Evolutionary conservation across 495 filamentous ascomycete genomes (phyloP).

Genomic region (Penicillium chermesinum): DNA sequence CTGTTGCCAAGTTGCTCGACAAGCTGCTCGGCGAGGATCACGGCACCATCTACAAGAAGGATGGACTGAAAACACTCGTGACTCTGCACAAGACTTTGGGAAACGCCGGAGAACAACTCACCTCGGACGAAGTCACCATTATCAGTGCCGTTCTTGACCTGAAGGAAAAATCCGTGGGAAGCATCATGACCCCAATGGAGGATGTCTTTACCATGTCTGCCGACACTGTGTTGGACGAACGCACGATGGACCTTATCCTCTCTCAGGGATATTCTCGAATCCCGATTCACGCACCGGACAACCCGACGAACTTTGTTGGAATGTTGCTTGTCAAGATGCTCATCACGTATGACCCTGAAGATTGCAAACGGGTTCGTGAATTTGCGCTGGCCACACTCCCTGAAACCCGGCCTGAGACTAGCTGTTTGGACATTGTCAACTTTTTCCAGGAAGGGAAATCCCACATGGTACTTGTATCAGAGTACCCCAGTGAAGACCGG

Average conservation of each 20-base stretch:
- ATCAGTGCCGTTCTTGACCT: slow-evolving; percentile 94
- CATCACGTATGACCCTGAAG: slow-evolving; percentile 97
- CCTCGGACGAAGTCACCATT: slow-evolving; percentile 97
- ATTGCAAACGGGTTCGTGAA: slow-evolving; percentile 74
- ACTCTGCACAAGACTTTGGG: slow-evolving; percentile 90
- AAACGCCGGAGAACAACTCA: slow-evolving; percentile 79
- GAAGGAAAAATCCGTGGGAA: slow-evolving; percentile 90
- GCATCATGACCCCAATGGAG: slow-evolving; percentile 97
- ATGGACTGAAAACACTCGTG: slow-evolving; percentile 83
- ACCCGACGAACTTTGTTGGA: slow-evolving; percentile 81
- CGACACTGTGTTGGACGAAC: slow-evolving; percentile 84
- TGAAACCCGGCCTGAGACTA: slow-evolving; percentile 90
- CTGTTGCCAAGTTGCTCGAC: slow-evolving; percentile 85
- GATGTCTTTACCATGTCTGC: slow-evolving; percentile 94
- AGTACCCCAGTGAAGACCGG: slow-evolving; percentile 79
- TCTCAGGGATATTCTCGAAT: slow-evolving; percentile 93
- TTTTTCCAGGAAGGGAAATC: slow-evolving; percentile 99
- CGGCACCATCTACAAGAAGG: slow-evolving; percentile 93
- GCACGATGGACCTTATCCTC: slow-evolving; percentile 87
- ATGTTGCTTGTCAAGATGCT: slow-evolving; percentile 98
- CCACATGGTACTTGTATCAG: slow-evolving; percentile 96
- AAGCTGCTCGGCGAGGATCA: slow-evolving; percentile 84
- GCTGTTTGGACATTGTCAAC: slow-evolving; percentile 96
- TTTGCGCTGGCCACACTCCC: slow-evolving; percentile 91
- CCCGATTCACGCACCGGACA: slow-evolving; percentile 83